These are phyloP conservation scores for Cotoneaster glaucophyllus DNA, from an alignment of 306 rosid species.

Conservation along the genomic window DNA sequence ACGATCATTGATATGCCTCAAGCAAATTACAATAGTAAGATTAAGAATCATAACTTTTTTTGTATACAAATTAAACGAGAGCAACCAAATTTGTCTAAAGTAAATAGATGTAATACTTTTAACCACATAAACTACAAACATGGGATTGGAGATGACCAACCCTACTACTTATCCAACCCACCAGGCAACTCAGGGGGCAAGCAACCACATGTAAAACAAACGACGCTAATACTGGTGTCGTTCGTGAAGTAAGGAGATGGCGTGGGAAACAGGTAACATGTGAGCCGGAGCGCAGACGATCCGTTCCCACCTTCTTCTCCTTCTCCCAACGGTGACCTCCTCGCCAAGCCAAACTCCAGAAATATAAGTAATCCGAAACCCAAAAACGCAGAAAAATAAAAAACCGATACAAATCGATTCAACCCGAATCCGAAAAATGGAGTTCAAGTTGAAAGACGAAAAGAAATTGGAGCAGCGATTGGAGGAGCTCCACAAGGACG, in stretches of 20 bases:
- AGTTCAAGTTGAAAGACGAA: constrained; percentile 21
- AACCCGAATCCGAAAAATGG: not conserved
- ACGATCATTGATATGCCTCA: too few species aligned
- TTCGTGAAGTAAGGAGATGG: not conserved
- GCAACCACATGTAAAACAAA: not conserved
- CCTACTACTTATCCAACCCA: too few species aligned
- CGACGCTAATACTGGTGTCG: not conserved
- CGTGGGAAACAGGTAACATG: too few species aligned
- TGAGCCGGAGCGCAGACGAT: not conserved
- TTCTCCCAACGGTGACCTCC: constrained; percentile 32
- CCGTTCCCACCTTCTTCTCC: not conserved
- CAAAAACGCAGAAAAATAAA: too few species aligned
- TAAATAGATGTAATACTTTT: too few species aligned
- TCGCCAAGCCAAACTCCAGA: constrained; percentile 18
- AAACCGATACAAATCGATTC: not conserved
- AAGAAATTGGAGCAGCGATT: constrained; percentile 37
- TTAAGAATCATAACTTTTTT: too few species aligned
- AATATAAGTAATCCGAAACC: not conserved
- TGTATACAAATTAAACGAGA: too few species aligned
- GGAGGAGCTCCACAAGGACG: constrained; percentile 65
- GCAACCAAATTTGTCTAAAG: too few species aligned
- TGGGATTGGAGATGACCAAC: not conserved
- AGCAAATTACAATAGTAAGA: too few species aligned
- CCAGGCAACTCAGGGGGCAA: too few species aligned
- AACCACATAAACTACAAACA: too few species aligned